Evolutionary conservation across 345 rosid species (phyloP).

Genomic region (Salix udensis): DNA sequence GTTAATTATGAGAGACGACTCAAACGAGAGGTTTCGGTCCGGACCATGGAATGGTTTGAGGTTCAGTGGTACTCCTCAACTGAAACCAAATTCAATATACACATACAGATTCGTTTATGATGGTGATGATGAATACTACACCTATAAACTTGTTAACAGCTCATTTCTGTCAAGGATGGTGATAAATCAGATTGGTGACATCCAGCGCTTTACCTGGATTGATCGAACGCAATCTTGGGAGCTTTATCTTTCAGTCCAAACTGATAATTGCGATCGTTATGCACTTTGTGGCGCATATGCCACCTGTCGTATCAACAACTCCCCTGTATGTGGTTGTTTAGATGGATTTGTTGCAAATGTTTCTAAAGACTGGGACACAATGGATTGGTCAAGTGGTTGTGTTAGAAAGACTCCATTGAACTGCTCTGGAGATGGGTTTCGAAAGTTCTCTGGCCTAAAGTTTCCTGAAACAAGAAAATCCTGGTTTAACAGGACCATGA

Average conservation of each 20-base stretch:
- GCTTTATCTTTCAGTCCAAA: neutral
- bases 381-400: constrained; percentile 9
- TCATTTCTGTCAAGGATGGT: neutral
- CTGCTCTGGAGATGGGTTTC: constrained; percentile 14
- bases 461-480: constrained; percentile 8
- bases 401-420: constrained; percentile 2
- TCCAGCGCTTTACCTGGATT: neutral
- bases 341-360: constrained; percentile 13
- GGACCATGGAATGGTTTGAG: constrained; percentile 16
- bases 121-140: constrained; percentile 6
- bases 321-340: constrained; percentile 8
- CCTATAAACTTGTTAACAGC: neutral
- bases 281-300: constrained; percentile 4
- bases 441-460: neutral
- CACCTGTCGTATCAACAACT: constrained; percentile 2
- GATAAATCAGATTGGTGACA: neutral
- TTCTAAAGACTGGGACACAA: neutral
- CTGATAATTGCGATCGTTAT: constrained; percentile 12
- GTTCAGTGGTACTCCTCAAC: constrained; percentile 6
- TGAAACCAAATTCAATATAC: constrained; percentile 2
- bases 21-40: neutral
- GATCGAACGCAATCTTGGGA: neutral
- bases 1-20: neutral
- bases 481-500: constrained; percentile 8
- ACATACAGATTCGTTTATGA: neutral